phyloP scores from a whole-genome alignment of 352 stramenopile genomes.

The Saprolegnia diclina region DNA sequence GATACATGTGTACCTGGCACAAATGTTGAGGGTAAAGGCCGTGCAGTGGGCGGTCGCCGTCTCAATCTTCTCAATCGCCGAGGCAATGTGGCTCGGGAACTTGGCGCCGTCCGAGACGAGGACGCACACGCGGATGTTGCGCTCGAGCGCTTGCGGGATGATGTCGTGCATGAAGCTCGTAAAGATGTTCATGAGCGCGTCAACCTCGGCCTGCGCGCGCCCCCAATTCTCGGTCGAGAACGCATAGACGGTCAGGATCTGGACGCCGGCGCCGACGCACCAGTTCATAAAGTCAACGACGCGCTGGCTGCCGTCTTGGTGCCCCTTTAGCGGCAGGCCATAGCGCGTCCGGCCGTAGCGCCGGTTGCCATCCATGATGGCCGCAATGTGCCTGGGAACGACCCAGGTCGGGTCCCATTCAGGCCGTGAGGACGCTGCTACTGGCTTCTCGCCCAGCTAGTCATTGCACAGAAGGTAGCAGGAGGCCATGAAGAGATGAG shows the following conservation, averaged over 20 bases:
- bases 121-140: constrained; percentile 88
- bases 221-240: constrained; percentile 97
- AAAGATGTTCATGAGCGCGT: constrained; percentile 92
- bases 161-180: constrained; percentile 93
- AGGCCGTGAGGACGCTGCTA: background rate
- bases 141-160: constrained; percentile 84
- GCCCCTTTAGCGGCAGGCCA: constrained; percentile 71
- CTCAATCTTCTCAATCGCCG: constrained; percentile 79
- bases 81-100: constrained; percentile 57
- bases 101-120: constrained; percentile 75
- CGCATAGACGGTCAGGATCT: constrained; percentile 91
- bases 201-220: constrained; percentile 82
- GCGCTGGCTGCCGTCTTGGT: constrained; percentile 93
- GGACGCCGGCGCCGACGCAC: constrained; percentile 90
- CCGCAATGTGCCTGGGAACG: constrained; percentile 84
- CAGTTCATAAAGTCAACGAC: constrained; percentile 94
- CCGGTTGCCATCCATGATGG: constrained; percentile 97
- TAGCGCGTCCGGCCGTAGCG: constrained; percentile 88
- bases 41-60: constrained; percentile 79
- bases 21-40: constrained; percentile 78
- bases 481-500: background rate
- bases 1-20: constrained; percentile 74
- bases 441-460: background rate
- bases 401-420: constrained; percentile 16
- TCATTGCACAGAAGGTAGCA: background rate